Evolutionary conservation across 257 asterid species (phyloP).

Genomic region (Petunia secreta): DNA sequence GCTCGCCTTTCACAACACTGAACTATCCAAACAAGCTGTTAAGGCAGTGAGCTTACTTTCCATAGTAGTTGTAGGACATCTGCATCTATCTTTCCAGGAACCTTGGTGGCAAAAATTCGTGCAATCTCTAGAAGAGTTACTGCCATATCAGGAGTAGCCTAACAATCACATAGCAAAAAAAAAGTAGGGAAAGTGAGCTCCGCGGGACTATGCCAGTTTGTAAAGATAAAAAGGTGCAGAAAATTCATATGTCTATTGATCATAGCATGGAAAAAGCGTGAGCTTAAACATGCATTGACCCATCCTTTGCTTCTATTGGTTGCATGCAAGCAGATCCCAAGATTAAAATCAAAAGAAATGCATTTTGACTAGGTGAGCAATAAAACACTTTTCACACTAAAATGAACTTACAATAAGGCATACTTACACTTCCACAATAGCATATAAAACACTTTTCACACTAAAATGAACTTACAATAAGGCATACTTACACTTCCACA

Average conservation of each 20-base stretch:
- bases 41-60: constrained; percentile 67
- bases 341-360: not conserved
- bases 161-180: constrained; percentile 38
- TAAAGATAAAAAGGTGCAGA: not conserved
- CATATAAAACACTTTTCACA: not conserved
- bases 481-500: not conserved
- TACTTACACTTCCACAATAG: not conserved
- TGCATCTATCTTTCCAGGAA: constrained; percentile 98
- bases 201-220: not conserved
- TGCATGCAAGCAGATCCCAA: not conserved
- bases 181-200: constrained; percentile 22
- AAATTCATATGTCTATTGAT: not conserved
- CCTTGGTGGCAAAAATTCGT: constrained; percentile 96
- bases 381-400: not conserved
- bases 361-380: constrained; percentile 16
- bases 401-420: not conserved
- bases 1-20: no score
- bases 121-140: constrained; percentile 99
- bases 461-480: not conserved
- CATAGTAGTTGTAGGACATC: constrained; percentile 97
- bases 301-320: constrained; percentile 8
- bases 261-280: not conserved
- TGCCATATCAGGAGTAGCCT: constrained; percentile 99
- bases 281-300: constrained; percentile 4
- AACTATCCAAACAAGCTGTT: not conserved